Conservation (phyloP, 768 basidiomycete genomes). For the Naganishia randhawae region DNA sequence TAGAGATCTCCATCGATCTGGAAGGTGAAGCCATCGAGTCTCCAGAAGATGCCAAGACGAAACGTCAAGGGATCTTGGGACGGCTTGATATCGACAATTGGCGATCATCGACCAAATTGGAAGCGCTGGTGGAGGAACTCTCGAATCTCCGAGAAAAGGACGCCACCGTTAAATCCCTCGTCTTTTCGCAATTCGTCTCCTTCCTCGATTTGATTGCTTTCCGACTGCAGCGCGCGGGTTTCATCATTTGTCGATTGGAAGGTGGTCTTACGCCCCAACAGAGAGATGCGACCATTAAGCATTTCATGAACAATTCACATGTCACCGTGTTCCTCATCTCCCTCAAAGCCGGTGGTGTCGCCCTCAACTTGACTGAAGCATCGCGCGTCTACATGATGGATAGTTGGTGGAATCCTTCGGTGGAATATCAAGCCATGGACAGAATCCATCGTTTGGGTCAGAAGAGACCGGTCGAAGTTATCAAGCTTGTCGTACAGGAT, state of each 20-base stretch:
- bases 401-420: constrained; percentile 97
- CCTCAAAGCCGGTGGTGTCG: constrained; percentile 85
- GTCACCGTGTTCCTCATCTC: constrained; percentile 94
- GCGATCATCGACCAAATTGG: constrained; percentile 96
- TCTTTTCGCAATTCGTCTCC: constrained; percentile 60
- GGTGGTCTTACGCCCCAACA: constrained; percentile 97
- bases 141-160: constrained; percentile 77
- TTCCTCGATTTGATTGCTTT: constrained; percentile 79
- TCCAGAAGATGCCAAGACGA: constrained; percentile 57
- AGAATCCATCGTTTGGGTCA: constrained; percentile 95
- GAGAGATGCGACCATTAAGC: constrained; percentile 85
- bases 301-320: constrained; percentile 90
- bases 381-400: constrained; percentile 96
- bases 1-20: constrained; percentile 88
- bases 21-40: constrained; percentile 87
- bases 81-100: constrained; percentile 70
- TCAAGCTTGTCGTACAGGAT: constrained; percentile 91
- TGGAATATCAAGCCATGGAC: constrained; percentile 71
- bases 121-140: constrained; percentile 90
- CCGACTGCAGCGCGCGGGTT: constrained; percentile 84
- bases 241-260: constrained; percentile 85
- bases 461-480: constrained; percentile 83
- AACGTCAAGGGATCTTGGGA: constrained; percentile 87
- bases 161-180: constrained; percentile 88
- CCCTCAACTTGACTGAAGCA: constrained; percentile 55